A percentile compares a stretch with the other conserved stretches of the same genome.
Conservation (phyloP, 495 filamentous ascomycete species). For the Penicillium robsamsonii region DNA sequence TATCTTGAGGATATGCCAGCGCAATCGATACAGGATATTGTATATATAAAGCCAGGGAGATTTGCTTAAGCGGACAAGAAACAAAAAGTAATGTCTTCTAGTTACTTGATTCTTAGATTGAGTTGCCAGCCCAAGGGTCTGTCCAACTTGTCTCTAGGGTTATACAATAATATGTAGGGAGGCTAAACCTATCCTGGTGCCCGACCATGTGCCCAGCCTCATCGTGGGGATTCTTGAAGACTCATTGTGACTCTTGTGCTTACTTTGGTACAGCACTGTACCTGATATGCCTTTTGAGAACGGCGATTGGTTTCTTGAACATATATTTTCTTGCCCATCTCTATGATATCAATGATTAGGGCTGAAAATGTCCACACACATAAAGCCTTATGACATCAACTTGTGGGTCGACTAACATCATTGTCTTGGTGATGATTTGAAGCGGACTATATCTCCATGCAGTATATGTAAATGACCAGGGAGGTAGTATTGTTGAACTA, state of each 20-base stretch:
- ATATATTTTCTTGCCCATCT: not conserved
- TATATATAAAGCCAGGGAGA: not conserved
- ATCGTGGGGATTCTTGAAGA: conserved; percentile 14
- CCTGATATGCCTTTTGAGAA: not conserved
- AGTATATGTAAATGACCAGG: not conserved
- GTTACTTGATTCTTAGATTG: not conserved
- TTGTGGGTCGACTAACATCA: conserved; percentile 9
- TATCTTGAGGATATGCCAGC: no score
- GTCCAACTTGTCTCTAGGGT: not conserved
- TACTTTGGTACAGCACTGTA: not conserved
- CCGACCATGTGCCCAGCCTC: conserved; percentile 16
- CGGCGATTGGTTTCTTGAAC: not conserved
- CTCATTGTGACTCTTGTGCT: conserved; percentile 3
- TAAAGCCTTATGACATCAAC: conserved; percentile 14
- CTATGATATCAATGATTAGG: conserved; percentile 10
- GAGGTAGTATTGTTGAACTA: not conserved
- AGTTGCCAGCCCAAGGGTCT: not conserved
- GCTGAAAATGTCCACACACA: conserved; percentile 2
- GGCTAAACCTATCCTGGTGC: conserved; percentile 10
- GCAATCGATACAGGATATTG: no score
- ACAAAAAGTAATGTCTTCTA: not conserved
- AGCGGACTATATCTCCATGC: not conserved
- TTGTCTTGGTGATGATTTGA: not conserved
- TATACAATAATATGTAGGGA: not conserved
- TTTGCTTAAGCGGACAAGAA: not conserved